These are phyloP conservation scores for Cladophialophora psammophila DNA, from an alignment of 2,329 filamentous ascomycete genomes.

Conservation along the genomic window DNA sequence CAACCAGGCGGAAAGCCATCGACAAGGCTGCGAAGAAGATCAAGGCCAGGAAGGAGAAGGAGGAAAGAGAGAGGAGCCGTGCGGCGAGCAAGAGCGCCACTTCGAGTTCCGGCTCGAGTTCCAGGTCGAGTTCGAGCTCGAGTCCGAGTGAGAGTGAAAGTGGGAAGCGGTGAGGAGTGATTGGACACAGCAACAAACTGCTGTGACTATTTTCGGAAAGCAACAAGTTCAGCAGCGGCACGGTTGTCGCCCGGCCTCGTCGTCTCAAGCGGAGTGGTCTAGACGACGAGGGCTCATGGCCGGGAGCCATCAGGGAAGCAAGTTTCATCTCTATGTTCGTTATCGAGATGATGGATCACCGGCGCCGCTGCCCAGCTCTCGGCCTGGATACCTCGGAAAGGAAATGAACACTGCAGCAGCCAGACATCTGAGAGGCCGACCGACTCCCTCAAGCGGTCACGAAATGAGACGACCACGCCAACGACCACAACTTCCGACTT, in stretches of 20 bases:
- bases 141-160: neutral
- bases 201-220: neutral
- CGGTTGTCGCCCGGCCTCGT: neutral
- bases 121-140: neutral
- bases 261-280: neutral
- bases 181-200: neutral
- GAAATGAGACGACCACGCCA: no score
- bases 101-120: neutral
- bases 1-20: constrained; percentile 30
- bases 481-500: no score
- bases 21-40: constrained; percentile 19
- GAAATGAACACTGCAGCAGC: no score
- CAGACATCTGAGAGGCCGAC: no score
- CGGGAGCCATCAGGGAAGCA: neutral
- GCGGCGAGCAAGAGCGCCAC: constrained; percentile 3
- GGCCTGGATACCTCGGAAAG: no score
- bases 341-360: no score
- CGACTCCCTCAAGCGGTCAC: no score
- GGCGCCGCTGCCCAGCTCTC: no score
- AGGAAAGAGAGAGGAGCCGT: constrained; percentile 7
- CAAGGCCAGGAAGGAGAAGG: constrained; percentile 21
- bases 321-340: no score
- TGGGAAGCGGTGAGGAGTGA: neutral
- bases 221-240: neutral
- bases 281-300: neutral